These are phyloP conservation scores for Metschnikowia baotianmanensis DNA, from an alignment of 805 yeast genomes.

Conservation along the genomic window DNA sequence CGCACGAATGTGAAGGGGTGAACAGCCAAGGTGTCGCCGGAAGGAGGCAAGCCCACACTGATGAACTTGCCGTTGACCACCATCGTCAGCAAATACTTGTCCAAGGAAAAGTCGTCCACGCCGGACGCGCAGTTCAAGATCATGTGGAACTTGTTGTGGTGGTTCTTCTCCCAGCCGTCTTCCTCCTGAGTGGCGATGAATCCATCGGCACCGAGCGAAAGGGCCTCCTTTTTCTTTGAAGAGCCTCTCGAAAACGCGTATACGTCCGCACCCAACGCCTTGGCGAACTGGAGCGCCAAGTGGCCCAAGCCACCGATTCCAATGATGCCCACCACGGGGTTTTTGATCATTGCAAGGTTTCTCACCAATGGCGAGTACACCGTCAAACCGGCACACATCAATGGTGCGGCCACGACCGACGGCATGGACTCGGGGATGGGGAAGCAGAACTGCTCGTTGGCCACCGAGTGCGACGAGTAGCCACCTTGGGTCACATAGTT, in stretches of 20 bases:
- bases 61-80: conserved; percentile 59
- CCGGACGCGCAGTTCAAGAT: conserved; percentile 54
- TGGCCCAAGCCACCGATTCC: conserved; percentile 61
- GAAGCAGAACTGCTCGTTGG: conserved; percentile 60
- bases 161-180: conserved; percentile 39
- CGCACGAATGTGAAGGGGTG: conserved; percentile 51
- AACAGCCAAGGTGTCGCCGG: conserved; percentile 42
- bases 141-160: conserved; percentile 43
- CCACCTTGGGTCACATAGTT: conserved; percentile 68
- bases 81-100: conserved; percentile 46
- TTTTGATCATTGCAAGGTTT: conserved; percentile 25
- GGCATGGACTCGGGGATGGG: conserved; percentile 56
- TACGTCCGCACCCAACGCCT: conserved; percentile 60
- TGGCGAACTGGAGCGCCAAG: conserved; percentile 54
- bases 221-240: conserved; percentile 48
- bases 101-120: conserved; percentile 47
- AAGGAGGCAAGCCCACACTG: conserved; percentile 64
- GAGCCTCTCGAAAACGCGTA: conserved; percentile 54
- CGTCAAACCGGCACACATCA: conserved; percentile 78
- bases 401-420: conserved; percentile 61
- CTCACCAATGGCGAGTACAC: conserved; percentile 65
- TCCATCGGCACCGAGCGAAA: conserved; percentile 50
- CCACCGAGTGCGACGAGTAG: conserved; percentile 63
- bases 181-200: conserved; percentile 54
- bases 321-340: conserved; percentile 51